Conservation (phyloP, 164 flowering plant genomes). For the Vitis rupestris region DNA sequence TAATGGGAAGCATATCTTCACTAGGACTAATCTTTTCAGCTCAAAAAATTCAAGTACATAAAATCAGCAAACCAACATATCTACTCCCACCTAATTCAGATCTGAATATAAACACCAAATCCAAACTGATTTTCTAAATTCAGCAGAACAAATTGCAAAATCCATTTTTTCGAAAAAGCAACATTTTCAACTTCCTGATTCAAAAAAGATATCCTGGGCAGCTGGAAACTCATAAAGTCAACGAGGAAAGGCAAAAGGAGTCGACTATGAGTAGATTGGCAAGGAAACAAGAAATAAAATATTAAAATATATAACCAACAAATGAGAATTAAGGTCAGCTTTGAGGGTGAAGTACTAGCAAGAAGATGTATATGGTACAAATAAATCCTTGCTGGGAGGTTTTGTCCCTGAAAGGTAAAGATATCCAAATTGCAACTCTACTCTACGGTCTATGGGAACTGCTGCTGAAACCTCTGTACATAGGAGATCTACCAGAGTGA, state of each 20-base stretch:
- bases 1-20: too few relatives aligned
- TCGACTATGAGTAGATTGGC: not conserved
- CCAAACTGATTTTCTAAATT: too few relatives aligned
- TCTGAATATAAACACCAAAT: too few relatives aligned
- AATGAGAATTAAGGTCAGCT: not conserved
- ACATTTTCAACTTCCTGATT: too few relatives aligned
- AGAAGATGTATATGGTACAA: constrained; percentile 20
- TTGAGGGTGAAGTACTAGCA: not conserved
- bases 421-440: constrained; percentile 1
- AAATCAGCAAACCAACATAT: too few relatives aligned
- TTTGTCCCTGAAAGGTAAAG: not conserved
- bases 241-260: not conserved
- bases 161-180: too few relatives aligned
- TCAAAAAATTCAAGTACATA: too few relatives aligned
- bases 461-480: constrained; percentile 5
- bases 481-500: constrained; percentile 3
- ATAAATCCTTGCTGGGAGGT: constrained; percentile 4
- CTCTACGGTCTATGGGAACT: not conserved
- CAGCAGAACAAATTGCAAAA: too few relatives aligned
- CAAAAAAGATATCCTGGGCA: too few relatives aligned
- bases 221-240: not conserved
- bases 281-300: not conserved
- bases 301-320: constrained; percentile 1
- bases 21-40: too few relatives aligned
- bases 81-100: too few relatives aligned